Percentiles rank a stretch among this genome's conserved stretches.
Conservation (phyloP, 2,329 filamentous ascomycete species). For the Aspergillus sp. region DNA sequence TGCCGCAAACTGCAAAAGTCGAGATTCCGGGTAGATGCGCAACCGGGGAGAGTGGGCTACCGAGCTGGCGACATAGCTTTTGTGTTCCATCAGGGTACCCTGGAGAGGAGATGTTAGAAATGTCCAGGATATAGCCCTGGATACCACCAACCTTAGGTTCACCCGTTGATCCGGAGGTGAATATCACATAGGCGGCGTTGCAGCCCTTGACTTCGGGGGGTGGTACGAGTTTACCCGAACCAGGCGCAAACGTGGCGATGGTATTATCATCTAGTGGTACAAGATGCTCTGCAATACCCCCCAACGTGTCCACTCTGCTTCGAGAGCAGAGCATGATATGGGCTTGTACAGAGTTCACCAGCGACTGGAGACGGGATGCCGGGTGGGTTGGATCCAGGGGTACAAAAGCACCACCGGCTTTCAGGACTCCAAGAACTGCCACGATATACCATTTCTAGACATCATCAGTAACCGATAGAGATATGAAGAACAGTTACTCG, state of each 20-base stretch:
- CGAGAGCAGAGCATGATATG: constrained; percentile 34
- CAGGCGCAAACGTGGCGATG: constrained; percentile 22
- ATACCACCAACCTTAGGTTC: constrained; percentile 47
- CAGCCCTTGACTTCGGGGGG: constrained; percentile 26
- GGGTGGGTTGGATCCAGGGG: constrained; percentile 42
- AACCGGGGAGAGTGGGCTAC: constrained; percentile 53
- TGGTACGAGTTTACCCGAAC: constrained; percentile 12
- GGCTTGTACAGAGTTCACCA: constrained; percentile 33
- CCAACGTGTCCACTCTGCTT: constrained; percentile 20
- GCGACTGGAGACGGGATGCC: constrained; percentile 33
- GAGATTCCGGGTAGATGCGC: constrained; percentile 49
- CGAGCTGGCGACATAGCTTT: constrained; percentile 56
- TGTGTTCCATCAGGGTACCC: constrained; percentile 65
- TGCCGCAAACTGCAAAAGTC: constrained; percentile 58
- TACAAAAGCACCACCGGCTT: constrained; percentile 44
- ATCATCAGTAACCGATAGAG: neutral
- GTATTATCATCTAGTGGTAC: constrained; percentile 28
- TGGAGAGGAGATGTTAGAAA: constrained; percentile 11
- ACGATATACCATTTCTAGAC: constrained; percentile 43
- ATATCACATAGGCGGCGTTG: constrained; percentile 56
- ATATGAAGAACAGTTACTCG: neutral
- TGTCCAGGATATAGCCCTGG: neutral
- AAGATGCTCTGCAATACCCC: constrained; percentile 22
- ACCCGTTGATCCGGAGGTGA: constrained; percentile 58
- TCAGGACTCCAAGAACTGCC: constrained; percentile 42